A percentile compares a stretch with the other conserved stretches of the same genome.
phyloP scores from a whole-genome alignment of 768 basidiomycete species.

The Kwoniella europaea region DNA sequence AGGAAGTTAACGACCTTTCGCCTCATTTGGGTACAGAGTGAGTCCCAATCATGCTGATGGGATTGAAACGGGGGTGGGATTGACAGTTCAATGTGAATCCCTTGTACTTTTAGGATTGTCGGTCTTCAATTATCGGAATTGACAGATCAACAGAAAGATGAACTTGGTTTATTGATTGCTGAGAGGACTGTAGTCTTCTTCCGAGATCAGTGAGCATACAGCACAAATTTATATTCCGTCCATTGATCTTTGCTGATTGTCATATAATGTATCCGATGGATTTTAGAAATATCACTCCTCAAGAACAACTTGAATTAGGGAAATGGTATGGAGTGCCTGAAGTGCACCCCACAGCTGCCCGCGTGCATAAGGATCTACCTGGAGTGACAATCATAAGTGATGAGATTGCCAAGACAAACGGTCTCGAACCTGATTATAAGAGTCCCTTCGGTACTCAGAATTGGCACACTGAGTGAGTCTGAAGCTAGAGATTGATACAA shows the following conservation, averaged over 20 bases:
- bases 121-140: constrained; percentile 75
- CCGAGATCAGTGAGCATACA: constrained; percentile 61
- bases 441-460: constrained; percentile 61
- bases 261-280: constrained; percentile 31
- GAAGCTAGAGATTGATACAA: neutral
- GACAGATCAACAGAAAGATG: constrained; percentile 72
- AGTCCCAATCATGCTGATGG: neutral
- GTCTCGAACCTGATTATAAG: constrained; percentile 69
- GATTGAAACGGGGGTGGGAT: too few species aligned
- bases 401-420: constrained; percentile 23
- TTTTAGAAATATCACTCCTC: constrained; percentile 72
- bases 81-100: neutral
- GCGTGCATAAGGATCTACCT: constrained; percentile 39
- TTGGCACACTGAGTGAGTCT: constrained; percentile 34
- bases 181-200: constrained; percentile 69
- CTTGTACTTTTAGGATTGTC: constrained; percentile 55
- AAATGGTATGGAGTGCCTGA: constrained; percentile 76
- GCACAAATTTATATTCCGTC: neutral
- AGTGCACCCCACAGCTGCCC: constrained; percentile 66
- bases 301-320: constrained; percentile 73
- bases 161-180: constrained; percentile 74
- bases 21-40: constrained; percentile 64
- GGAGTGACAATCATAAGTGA: constrained; percentile 39
- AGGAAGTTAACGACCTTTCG: constrained; percentile 71
- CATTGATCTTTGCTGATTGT: neutral